phyloP scores from a whole-genome alignment of 345 rosid genomes.

The Aquilaria yunnanensis region DNA sequence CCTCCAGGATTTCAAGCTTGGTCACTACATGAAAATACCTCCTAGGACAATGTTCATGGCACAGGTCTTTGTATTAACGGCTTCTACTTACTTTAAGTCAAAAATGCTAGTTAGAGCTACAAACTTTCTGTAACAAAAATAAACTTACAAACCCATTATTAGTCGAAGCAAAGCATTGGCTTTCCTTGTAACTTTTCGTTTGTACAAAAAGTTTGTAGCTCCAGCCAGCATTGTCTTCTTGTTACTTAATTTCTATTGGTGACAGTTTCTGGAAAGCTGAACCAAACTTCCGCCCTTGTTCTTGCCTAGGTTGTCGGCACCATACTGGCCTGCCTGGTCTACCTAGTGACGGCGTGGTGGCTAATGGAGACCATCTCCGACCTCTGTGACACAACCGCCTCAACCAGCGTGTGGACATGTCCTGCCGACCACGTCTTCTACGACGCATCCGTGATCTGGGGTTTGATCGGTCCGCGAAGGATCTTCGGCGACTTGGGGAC shows the following conservation, averaged over 20 bases:
- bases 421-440: slow-evolving; percentile 84
- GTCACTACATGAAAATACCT: slow-evolving; percentile 98
- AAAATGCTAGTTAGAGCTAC: too few species aligned
- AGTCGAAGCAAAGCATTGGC: not conserved
- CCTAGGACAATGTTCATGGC: slow-evolving; percentile 99
- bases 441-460: slow-evolving; percentile 97
- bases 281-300: not conserved
- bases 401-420: slow-evolving; percentile 83
- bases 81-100: too few species aligned
- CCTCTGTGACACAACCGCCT: slow-evolving; percentile 59
- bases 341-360: slow-evolving; percentile 96
- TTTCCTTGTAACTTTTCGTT: not conserved
- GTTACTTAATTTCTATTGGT: slow-evolving; percentile 1
- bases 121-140: too few species aligned
- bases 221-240: not conserved
- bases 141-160: not conserved
- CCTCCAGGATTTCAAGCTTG: slow-evolving; percentile 95
- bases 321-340: slow-evolving; percentile 68
- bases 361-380: slow-evolving; percentile 83
- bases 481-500: slow-evolving; percentile 84
- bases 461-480: slow-evolving; percentile 81
- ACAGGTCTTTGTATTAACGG: slow-evolving; percentile 37
- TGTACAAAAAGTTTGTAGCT: not conserved
- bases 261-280: not conserved
- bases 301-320: slow-evolving; percentile 71